These are phyloP conservation scores for Obba rivulosa DNA, from an alignment of 768 basidiomycete species.

Conservation along the genomic window DNA sequence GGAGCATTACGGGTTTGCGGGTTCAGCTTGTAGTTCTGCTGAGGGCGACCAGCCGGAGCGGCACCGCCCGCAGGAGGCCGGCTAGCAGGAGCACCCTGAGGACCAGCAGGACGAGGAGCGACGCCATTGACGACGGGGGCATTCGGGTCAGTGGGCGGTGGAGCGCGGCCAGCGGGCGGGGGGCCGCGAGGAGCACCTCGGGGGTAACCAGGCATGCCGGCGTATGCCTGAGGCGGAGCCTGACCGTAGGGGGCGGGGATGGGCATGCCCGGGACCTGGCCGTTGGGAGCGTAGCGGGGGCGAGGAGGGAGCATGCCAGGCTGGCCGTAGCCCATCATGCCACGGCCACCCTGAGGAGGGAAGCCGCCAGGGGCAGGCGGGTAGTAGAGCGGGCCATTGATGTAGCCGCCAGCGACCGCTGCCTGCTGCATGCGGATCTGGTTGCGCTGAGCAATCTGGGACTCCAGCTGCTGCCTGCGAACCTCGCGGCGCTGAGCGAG, in stretches of 20 bases:
- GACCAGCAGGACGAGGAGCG: conserved; percentile 58
- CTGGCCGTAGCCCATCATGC: conserved; percentile 76
- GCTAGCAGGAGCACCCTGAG: conserved; percentile 44
- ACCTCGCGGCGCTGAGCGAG: conserved; percentile 98
- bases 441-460: conserved; percentile 96
- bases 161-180: conserved; percentile 62
- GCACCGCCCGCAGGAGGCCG: conserved; percentile 48
- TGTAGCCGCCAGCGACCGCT: conserved; percentile 79
- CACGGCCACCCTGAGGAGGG: conserved; percentile 73
- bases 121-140: conserved; percentile 38
- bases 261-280: conserved; percentile 72
- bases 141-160: conserved; percentile 66
- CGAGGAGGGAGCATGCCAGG: conserved; percentile 87
- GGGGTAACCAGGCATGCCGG: conserved; percentile 63
- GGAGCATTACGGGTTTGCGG: conserved; percentile 23
- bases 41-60: conserved; percentile 33
- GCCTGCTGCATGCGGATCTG: conserved; percentile 97
- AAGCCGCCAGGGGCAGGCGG: conserved; percentile 72
- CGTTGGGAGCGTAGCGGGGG: conserved; percentile 73
- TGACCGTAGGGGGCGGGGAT: conserved; percentile 69
- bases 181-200: conserved; percentile 59
- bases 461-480: conserved; percentile 96
- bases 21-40: conserved; percentile 31
- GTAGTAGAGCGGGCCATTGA: conserved; percentile 85
- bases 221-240: conserved; percentile 69